Base-by-base conservation (phyloP, 495 filamentous ascomycete genomes). In the Opeltia flavorubescens region DNA sequence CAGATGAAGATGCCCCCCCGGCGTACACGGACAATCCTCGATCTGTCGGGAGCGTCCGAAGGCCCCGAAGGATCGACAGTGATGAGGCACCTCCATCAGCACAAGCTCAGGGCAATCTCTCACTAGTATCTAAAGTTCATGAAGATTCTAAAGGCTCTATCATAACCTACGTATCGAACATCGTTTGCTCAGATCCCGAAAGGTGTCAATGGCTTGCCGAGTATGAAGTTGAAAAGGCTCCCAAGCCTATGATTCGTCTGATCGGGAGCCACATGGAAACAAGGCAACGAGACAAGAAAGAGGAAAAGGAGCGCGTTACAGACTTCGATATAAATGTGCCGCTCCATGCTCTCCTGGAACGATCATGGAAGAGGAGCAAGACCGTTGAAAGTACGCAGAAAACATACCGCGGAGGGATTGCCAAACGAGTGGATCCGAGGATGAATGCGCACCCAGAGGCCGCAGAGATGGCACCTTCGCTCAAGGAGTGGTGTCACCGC, bases 401-500 rank as follows among this genome's bases (percentile, higher is more conserved):
- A 23, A 23, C 40, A 25, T 43, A 43, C 25, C 40, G 40, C 8
- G 40, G 40, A 6, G 40, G 40, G 6, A 43, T 24, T 21, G 6
- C 15, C 5, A 24, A 28, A 21, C 25, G 15, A 2, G 13, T 43
- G 7, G 40, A 24, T 23, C 20, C 20, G n/a, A 13, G 40, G 15
- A n/a, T 43, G 20, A 43, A 43, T 15, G 40, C 40, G 23, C 21
- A 43, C 13, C 25, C 40, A 6, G 21, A 43, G 25, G 25, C 21
- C 15, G 25, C 40, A 27, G 20, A 5, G 17, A 25, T n/a, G 6
- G n/a, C 40, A 43, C 40, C 40, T 5, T 43, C 40, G 13, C 20
- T 43, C 17, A 15, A 43, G 25, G 40, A 43, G 40, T 43, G 40
- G 40, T 43, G 40, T 43, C 40, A 43, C 25, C 40, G 40, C 15